These are phyloP conservation scores for Russula emetica DNA, from an alignment of 768 basidiomycete species.

Conservation along the genomic window DNA sequence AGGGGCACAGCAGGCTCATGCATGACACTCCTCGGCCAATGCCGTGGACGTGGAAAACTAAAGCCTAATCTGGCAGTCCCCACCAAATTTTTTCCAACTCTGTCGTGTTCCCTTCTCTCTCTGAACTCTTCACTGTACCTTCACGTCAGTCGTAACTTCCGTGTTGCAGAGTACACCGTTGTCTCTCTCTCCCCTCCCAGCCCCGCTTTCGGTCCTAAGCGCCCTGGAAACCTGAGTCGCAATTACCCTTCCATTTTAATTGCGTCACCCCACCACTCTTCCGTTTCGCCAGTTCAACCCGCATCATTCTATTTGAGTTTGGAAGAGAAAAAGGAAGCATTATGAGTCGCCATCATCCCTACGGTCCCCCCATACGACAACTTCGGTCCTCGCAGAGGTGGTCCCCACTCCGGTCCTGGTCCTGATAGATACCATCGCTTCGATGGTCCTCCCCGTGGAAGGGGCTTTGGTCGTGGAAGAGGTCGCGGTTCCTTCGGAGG, in stretches of 20 bases:
- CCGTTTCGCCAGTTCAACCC: slow-evolving; percentile 20
- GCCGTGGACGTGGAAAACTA: slow-evolving; percentile 4
- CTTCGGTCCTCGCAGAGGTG: slow-evolving; percentile 28
- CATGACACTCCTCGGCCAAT: slow-evolving; percentile 1
- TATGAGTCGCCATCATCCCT: slow-evolving; percentile 92
- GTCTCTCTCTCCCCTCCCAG: slow-evolving; percentile 7
- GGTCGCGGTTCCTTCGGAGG: slow-evolving; percentile 56
- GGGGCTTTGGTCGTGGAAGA: slow-evolving; percentile 74
- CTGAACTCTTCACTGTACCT: slow-evolving; percentile 17
- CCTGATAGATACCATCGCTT: slow-evolving; percentile 30
- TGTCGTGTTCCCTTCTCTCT: not conserved
- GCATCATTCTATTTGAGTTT: slow-evolving; percentile 26
- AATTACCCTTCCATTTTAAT: slow-evolving; percentile 13
- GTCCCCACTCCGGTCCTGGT: slow-evolving; percentile 29
- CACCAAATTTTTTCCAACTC: not conserved
- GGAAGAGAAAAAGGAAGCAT: slow-evolving; percentile 29
- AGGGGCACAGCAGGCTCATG: not conserved
- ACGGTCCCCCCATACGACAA: slow-evolving; percentile 43
- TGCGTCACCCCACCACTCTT: slow-evolving; percentile 16
- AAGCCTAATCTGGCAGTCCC: not conserved
- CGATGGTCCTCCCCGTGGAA: slow-evolving; percentile 52
- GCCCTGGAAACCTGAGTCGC: slow-evolving; percentile 13
- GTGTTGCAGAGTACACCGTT: slow-evolving; percentile 27
- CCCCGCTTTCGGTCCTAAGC: not conserved
- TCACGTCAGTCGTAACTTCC: slow-evolving; percentile 21